A percentile compares a stretch with the other conserved stretches of the same genome.
phyloP scores from a whole-genome alignment of 192 early-diverging fungal species.

The Coemansia sp. region DNA sequence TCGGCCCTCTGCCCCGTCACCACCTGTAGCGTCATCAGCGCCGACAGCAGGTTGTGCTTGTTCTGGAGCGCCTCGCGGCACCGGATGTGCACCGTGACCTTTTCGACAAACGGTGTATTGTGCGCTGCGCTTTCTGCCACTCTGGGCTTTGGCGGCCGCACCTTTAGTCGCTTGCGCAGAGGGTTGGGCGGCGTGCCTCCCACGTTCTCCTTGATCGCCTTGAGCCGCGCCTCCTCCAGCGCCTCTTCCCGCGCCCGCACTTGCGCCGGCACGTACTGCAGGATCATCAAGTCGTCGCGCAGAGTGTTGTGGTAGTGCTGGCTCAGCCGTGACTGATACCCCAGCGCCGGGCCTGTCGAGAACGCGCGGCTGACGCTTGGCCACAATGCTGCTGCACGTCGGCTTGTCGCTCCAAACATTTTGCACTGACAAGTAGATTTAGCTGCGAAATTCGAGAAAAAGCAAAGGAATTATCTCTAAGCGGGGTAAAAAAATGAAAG shows the following conservation, averaged over 20 bases:
- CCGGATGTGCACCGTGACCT: conserved; percentile 82
- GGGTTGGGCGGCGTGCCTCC: conserved; percentile 53
- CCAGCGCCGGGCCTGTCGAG: conserved; percentile 12
- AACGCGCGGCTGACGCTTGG: conserved; percentile 16
- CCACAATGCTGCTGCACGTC: conserved; percentile 12
- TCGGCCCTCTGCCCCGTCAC: conserved; percentile 80
- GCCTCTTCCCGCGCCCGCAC: conserved; percentile 40
- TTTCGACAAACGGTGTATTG: conserved; percentile 65
- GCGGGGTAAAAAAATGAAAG: background rate
- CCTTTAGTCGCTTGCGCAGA: conserved; percentile 34
- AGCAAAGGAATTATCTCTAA: too few species aligned
- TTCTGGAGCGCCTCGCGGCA: conserved; percentile 79
- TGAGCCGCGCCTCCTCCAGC: conserved; percentile 22
- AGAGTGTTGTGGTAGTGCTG: conserved; percentile 72
- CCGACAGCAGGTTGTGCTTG: conserved; percentile 86
- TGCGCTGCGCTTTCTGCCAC: conserved; percentile 59
- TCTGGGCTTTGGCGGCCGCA: conserved; percentile 54
- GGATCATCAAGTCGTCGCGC: conserved; percentile 70
- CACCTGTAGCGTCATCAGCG: conserved; percentile 85
- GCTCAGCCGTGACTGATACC: conserved; percentile 60
- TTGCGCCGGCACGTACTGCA: conserved; percentile 67
- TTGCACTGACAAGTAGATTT: too few species aligned
- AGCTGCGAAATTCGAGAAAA: too few species aligned
- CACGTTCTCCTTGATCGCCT: conserved; percentile 21
- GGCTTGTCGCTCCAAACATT: conserved; percentile 29